These are phyloP conservation scores for Metroxylon sagu DNA, from an alignment of 176 grass and related monocot species.

Conservation along the genomic window DNA sequence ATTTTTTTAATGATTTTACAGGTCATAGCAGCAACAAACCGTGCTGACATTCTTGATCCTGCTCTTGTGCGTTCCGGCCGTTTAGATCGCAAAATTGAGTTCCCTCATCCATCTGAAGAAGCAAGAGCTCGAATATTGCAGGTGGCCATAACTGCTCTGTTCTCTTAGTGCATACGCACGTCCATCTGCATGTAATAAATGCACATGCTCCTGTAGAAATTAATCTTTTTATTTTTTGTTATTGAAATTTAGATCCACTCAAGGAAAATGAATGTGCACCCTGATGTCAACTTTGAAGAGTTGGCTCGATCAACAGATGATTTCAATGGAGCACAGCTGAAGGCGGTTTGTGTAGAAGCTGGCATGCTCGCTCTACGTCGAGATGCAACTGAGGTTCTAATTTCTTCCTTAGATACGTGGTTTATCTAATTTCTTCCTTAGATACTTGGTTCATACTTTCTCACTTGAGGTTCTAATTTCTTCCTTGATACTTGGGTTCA, in stretches of 20 bases:
- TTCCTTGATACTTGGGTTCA: neutral
- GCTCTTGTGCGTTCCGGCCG: conserved; percentile 88
- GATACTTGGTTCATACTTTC: no score
- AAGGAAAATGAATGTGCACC: conserved; percentile 87
- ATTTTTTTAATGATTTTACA: neutral
- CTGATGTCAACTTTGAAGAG: conserved; percentile 97
- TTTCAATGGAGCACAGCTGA: conserved; percentile 85
- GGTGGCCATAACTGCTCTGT: conserved; percentile 14
- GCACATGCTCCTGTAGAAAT: no score
- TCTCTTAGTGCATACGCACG: no score
- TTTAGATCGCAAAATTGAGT: conserved; percentile 92
- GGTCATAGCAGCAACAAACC: conserved; percentile 93
- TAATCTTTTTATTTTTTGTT: neutral
- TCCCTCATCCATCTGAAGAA: conserved; percentile 83
- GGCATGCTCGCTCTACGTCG: conserved; percentile 83
- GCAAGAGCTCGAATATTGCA: conserved; percentile 90
- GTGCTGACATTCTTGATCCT: conserved; percentile 90
- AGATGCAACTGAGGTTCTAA: conserved; percentile 75
- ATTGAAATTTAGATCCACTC: conserved; percentile 59
- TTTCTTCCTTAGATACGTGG: neutral
- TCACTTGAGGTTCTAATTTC: conserved; percentile 35
- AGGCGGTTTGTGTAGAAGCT: conserved; percentile 92
- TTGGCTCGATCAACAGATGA: conserved; percentile 74
- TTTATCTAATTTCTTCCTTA: neutral
- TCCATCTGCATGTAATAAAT: no score